Conservation (phyloP, 2,329 filamentous ascomycete genomes). For the Epicoccum nigrum region DNA sequence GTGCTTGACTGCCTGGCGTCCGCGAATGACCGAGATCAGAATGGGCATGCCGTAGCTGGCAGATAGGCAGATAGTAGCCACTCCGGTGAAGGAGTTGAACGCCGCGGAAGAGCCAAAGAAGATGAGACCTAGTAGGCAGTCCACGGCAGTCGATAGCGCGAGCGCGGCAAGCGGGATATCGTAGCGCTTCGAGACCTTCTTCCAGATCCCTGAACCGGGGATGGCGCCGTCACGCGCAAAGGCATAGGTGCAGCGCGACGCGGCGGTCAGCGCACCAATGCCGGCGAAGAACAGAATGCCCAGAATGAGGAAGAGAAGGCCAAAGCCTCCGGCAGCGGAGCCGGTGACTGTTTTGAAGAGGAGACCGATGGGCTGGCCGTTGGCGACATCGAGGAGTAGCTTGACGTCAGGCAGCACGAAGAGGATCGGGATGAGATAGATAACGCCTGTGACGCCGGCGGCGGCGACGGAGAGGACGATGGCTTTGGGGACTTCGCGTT, state of each 20-base stretch:
- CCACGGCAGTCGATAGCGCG: constrained; percentile 69
- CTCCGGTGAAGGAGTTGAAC: constrained; percentile 80
- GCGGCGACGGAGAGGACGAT: constrained; percentile 73
- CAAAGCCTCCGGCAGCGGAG: constrained; percentile 74
- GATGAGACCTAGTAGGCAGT: constrained; percentile 75
- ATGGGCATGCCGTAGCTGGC: constrained; percentile 79
- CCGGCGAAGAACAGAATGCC: constrained; percentile 80
- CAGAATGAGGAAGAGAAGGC: constrained; percentile 75
- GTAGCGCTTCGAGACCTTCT: constrained; percentile 66
- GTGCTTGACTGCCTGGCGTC: constrained; percentile 68
- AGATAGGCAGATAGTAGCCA: constrained; percentile 78
- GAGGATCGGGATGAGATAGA: constrained; percentile 75
- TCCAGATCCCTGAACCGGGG: constrained; percentile 71
- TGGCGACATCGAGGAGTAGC: constrained; percentile 68
- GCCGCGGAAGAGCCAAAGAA: constrained; percentile 79
- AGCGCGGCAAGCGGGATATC: constrained; percentile 75
- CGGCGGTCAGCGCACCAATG: constrained; percentile 74
- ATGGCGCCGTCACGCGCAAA: constrained; percentile 79
- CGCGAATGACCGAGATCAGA: constrained; percentile 70
- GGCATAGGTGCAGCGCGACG: constrained; percentile 75
- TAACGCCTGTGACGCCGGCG: constrained; percentile 67
- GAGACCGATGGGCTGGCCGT: constrained; percentile 75
- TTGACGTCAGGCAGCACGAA: constrained; percentile 75
- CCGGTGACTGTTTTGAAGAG: constrained; percentile 79
- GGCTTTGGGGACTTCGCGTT: constrained; percentile 72